Conservation (phyloP, 257 asterid species). For the Solanum chilense region DNA sequence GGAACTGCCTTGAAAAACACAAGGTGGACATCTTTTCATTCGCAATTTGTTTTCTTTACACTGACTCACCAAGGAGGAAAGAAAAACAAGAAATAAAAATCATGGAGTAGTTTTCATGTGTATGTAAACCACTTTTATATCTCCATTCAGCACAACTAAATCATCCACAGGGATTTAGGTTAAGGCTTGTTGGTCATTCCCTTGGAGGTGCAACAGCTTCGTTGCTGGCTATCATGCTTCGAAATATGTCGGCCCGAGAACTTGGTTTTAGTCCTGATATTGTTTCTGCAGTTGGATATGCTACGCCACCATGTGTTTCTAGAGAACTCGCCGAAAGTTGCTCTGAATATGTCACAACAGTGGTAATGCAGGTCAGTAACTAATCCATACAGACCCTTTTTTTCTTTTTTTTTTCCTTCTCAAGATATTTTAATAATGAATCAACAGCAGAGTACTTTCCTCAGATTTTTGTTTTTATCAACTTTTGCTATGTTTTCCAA, state of each 20-base stretch:
- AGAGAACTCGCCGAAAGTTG: slow-evolving; percentile 87
- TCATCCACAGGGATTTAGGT: slow-evolving; percentile 88
- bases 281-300: slow-evolving; percentile 73
- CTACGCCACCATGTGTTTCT: slow-evolving; percentile 90
- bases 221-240: slow-evolving; percentile 87
- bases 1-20: slow-evolving; percentile 60
- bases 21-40: slow-evolving; percentile 34
- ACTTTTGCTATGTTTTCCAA: neutral
- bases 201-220: slow-evolving; percentile 93
- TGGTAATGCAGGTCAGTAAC: slow-evolving; percentile 73
- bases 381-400: neutral
- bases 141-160: slow-evolving; percentile 23
- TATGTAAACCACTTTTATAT: neutral
- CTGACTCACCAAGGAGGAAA: neutral
- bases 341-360: slow-evolving; percentile 69
- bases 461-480: neutral
- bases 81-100: neutral
- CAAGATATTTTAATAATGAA: neutral
- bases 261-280: slow-evolving; percentile 86
- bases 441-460: neutral
- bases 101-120: neutral
- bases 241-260: slow-evolving; percentile 46
- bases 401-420: neutral
- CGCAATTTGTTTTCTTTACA: neutral
- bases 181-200: slow-evolving; percentile 99